A percentile compares a stretch with the other conserved stretches of the same genome.
Evolutionary conservation across 768 basidiomycete genomes (phyloP).

Genomic region (Trichaptum fuscoviolaceum): DNA sequence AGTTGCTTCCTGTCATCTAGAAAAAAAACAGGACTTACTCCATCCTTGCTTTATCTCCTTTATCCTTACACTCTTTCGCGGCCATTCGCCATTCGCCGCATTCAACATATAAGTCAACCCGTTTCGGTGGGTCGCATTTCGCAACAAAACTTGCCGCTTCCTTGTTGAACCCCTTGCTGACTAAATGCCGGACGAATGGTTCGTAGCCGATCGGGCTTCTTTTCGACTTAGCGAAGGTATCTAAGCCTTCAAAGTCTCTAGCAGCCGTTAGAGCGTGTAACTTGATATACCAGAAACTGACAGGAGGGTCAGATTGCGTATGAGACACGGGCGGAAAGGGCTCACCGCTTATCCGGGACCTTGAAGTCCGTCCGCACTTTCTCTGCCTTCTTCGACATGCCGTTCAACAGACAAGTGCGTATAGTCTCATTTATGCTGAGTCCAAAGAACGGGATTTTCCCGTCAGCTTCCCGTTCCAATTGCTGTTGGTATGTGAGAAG

Average conservation of each 20-base stretch:
- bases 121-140: constrained; percentile 76
- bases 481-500: constrained; percentile 81
- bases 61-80: constrained; percentile 84
- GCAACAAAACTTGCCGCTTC: constrained; percentile 77
- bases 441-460: constrained; percentile 77
- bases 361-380: constrained; percentile 86
- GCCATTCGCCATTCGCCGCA: constrained; percentile 91
- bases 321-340: neutral
- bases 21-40: constrained; percentile 52
- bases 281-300: constrained; percentile 92
- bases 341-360: constrained; percentile 89
- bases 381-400: constrained; percentile 83
- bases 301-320: neutral
- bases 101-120: constrained; percentile 82
- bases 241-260: constrained; percentile 82
- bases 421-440: constrained; percentile 86
- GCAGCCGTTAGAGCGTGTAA: constrained; percentile 74
- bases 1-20: neutral
- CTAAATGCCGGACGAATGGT: constrained; percentile 75
- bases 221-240: constrained; percentile 79
- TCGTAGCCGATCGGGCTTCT: constrained; percentile 96
- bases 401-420: constrained; percentile 66
- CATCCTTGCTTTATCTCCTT: constrained; percentile 76
- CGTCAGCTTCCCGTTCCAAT: constrained; percentile 79
- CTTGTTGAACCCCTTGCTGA: constrained; percentile 64